Conservation (phyloP, 1,284 basidiomycete genomes). For the Caloboletus inedulis region DNA sequence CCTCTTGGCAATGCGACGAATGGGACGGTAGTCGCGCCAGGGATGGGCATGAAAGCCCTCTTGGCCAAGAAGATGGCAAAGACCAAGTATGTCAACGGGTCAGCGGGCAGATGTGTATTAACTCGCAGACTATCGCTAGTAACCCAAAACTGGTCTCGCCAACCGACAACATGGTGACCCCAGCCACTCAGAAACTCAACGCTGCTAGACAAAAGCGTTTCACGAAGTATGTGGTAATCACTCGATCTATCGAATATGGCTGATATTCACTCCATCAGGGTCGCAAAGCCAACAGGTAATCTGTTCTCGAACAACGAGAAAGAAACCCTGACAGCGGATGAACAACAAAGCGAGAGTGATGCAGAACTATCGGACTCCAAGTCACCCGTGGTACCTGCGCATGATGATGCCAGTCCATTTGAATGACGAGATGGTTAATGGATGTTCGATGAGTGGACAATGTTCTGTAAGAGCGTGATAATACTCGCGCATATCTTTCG, state of each 20-base stretch:
- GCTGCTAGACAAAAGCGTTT: conserved; percentile 92
- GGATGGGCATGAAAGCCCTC: conserved; percentile 85
- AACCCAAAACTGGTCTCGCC: conserved; percentile 85
- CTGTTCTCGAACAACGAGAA: conserved; percentile 48
- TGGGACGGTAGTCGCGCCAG: conserved; percentile 50
- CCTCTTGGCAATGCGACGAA: conserved; percentile 66
- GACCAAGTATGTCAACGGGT: conserved; percentile 55
- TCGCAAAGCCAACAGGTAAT: conserved; percentile 53
- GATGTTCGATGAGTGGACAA: conserved; percentile 5
- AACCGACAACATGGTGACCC: conserved; percentile 91
- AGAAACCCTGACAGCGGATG: conserved; percentile 39
- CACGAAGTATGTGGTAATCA: conserved; percentile 60
- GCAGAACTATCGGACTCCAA: conserved; percentile 26
- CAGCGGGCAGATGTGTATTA: background rate
- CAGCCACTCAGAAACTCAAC: conserved; percentile 84
- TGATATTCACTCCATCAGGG: conserved; percentile 36
- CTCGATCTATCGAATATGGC: conserved; percentile 1
- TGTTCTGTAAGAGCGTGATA: conserved; percentile 27
- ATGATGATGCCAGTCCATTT: conserved; percentile 65
- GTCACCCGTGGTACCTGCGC: conserved; percentile 26
- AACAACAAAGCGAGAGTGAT: conserved; percentile 36
- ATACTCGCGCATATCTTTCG: conserved; percentile 26
- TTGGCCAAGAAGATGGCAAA: conserved; percentile 87
- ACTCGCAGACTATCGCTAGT: conserved; percentile 31
- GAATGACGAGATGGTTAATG: conserved; percentile 10